A percentile compares a stretch with the other conserved stretches of the same genome.
phyloP scores from a whole-genome alignment of 2,329 filamentous ascomycete genomes.

The Raffaelea albimanens region DNA sequence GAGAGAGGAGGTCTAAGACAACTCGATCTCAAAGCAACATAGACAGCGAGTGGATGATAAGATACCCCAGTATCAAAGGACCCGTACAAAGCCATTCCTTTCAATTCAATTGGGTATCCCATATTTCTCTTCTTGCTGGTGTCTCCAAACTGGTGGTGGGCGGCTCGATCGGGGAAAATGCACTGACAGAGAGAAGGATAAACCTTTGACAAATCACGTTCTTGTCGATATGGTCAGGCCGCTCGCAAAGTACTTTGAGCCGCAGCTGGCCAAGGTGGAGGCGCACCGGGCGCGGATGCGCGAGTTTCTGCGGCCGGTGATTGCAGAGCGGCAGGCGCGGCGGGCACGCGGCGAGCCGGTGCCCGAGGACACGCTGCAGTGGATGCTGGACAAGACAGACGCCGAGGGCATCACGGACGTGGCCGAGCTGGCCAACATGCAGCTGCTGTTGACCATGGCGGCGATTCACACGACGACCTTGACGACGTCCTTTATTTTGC shows the following conservation, averaged over 20 bases:
- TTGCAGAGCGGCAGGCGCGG: constrained; percentile 1
- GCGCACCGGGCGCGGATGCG: constrained; percentile 1
- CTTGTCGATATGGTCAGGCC: not conserved
- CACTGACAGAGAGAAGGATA: too few relatives aligned
- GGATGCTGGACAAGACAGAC: constrained; percentile 29
- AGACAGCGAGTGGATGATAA: too few relatives aligned
- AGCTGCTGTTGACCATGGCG: constrained; percentile 35
- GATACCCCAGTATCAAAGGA: too few relatives aligned
- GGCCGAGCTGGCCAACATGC: constrained; percentile 28
- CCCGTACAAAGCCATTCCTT: too few relatives aligned
- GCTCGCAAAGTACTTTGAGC: not conserved
- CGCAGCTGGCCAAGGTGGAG: constrained; percentile 2
- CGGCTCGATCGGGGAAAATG: too few relatives aligned
- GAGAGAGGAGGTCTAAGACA: too few relatives aligned
- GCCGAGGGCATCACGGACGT: constrained; percentile 23
- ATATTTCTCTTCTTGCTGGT: too few relatives aligned
- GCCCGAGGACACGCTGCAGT: constrained; percentile 38
- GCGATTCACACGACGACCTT: constrained; percentile 42
- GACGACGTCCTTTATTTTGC: too few relatives aligned
- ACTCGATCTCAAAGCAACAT: too few relatives aligned
- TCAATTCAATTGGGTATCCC: too few relatives aligned
- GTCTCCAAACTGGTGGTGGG: too few relatives aligned
- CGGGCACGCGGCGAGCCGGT: constrained; percentile 16
- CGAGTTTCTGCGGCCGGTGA: constrained; percentile 26
- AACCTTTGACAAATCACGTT: too few relatives aligned